Evolutionary conservation across 495 filamentous ascomycete species (phyloP).

Genomic region (Neurospora sublineolata): DNA sequence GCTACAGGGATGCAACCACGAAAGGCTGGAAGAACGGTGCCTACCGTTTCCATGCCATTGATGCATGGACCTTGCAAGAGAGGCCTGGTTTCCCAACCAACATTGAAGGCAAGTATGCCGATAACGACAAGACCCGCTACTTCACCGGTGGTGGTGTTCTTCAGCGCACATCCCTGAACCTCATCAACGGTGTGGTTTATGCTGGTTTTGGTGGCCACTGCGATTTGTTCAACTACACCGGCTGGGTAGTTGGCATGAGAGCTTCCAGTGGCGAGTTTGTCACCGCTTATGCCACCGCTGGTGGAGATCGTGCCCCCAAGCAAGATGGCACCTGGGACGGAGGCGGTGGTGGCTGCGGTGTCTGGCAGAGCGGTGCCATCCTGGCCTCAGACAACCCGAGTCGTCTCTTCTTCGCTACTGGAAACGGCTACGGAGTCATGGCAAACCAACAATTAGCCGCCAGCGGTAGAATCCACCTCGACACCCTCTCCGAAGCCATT

Average conservation of each 20-base stretch:
- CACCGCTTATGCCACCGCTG: constrained; percentile 6
- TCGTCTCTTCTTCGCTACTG: constrained; percentile 9
- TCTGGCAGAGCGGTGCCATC: constrained; percentile 12
- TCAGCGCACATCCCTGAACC: constrained; percentile 25
- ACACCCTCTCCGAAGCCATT: constrained; percentile 16
- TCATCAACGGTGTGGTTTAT: constrained; percentile 26
- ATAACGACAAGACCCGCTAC: constrained; percentile 22
- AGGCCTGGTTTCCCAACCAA: constrained; percentile 18
- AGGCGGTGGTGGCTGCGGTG: constrained; percentile 14
- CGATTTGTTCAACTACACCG: constrained; percentile 20
- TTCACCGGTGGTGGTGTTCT: constrained; percentile 26
- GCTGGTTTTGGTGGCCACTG: constrained; percentile 30
- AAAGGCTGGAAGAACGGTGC: constrained; percentile 19
- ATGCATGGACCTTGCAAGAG: constrained; percentile 25
- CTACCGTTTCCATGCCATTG: constrained; percentile 26
- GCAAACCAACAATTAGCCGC: constrained; percentile 6
- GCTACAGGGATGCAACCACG: constrained; percentile 20
- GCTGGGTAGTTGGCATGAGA: constrained; percentile 21
- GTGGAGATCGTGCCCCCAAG: constrained; percentile 3
- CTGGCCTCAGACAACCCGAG: constrained; percentile 12
- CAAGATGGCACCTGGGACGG: constrained; percentile 14
- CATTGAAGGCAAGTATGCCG: constrained; percentile 18
- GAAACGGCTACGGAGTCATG: constrained; percentile 4
- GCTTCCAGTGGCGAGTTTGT: constrained; percentile 7
- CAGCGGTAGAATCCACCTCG: constrained; percentile 5